Percentiles rank a stretch among this genome's conserved stretches.
phyloP scores from a whole-genome alignment of 73 alveolate genomes.

The Paramecium pentaurelia region DNA sequence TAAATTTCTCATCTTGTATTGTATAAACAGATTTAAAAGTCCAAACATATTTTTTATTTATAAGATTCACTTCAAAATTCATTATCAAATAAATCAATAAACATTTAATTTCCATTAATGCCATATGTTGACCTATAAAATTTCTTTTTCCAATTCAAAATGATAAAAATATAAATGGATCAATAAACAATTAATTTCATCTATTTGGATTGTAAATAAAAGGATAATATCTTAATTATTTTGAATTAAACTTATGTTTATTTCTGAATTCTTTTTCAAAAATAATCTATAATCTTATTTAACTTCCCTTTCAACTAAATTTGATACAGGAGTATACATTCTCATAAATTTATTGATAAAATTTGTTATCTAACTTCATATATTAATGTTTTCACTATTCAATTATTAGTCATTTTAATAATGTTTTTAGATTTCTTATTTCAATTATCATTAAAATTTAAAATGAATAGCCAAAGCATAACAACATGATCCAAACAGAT shows the following conservation, averaged over 20 bases:
- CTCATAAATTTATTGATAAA: conserved; percentile 44
- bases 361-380: background rate
- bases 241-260: background rate
- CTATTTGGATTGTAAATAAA: conserved; percentile 29
- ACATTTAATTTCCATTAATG: conserved; percentile 25
- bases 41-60: background rate
- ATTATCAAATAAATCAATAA: background rate
- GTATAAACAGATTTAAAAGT: background rate
- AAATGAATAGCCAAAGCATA: background rate
- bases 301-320: conserved; percentile 42
- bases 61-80: too few relatives aligned
- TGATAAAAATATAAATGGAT: conserved; percentile 40
- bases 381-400: background rate
- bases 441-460: background rate
- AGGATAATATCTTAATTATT: background rate
- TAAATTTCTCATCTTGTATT: background rate
- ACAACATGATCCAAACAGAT: conserved; percentile 28
- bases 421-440: background rate
- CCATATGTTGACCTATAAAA: conserved; percentile 43
- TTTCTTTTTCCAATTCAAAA: conserved; percentile 32
- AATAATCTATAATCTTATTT: conserved; percentile 1
- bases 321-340: conserved; percentile 37
- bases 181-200: background rate
- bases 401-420: background rate
- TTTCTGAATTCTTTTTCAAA: background rate